Percentiles rank a stretch among this genome's conserved stretches.
Conservation (phyloP, 495 filamentous ascomycete genomes). For the Trichocladium uniseriatum region DNA sequence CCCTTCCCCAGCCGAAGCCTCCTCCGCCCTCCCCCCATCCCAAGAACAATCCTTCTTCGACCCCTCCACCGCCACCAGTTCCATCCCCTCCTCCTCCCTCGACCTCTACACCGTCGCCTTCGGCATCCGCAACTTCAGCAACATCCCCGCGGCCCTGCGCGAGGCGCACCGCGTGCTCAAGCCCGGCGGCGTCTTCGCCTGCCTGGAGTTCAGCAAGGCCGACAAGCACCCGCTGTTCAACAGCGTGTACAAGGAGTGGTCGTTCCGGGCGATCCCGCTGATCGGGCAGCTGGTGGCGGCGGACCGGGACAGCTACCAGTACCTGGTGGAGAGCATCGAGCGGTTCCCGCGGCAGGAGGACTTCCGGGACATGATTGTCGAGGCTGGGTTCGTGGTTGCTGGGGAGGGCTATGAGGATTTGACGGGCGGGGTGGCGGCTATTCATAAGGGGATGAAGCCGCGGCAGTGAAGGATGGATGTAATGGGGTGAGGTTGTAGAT, state of each 20-base stretch:
- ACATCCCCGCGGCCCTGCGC: conserved; percentile 66
- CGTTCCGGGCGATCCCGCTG: conserved; percentile 84
- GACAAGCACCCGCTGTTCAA: conserved; percentile 59
- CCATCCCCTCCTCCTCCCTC: conserved; percentile 51
- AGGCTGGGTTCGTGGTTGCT: conserved; percentile 79
- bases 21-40: conserved; percentile 3
- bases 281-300: conserved; percentile 94
- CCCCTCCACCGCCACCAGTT: conserved; percentile 27
- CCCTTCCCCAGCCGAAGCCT: background rate
- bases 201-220: conserved; percentile 89
- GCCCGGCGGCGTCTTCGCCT: conserved; percentile 93
- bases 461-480: conserved; percentile 18
- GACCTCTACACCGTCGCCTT: conserved; percentile 98
- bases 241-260: conserved; percentile 90
- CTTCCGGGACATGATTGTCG: conserved; percentile 78
- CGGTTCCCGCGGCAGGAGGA: conserved; percentile 76
- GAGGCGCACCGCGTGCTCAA: conserved; percentile 84
- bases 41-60: conserved; percentile 13
- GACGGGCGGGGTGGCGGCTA: conserved; percentile 83
- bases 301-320: conserved; percentile 94
- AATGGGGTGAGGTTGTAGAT: too few species aligned
- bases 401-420: conserved; percentile 79
- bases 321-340: conserved; percentile 97
- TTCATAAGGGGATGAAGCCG: conserved; percentile 95
- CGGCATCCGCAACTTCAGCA: conserved; percentile 91